A percentile compares a stretch with the other conserved stretches of the same genome.
Conservation (phyloP, 495 filamentous ascomycete genomes). For the Hypoxylon fuscum region DNA sequence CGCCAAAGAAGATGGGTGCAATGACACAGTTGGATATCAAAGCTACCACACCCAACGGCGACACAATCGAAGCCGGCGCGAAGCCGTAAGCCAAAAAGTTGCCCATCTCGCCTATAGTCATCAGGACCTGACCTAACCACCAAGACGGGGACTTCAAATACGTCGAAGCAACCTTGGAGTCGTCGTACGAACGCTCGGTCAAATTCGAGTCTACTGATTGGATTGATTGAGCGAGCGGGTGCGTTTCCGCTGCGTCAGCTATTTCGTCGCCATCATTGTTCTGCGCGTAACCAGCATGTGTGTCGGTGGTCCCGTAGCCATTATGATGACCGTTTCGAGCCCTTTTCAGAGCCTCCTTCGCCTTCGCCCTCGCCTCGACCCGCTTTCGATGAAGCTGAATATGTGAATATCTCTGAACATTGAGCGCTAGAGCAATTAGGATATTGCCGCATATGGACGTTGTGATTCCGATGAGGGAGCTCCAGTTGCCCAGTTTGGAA, state of each 20-base stretch:
- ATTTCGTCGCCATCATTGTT: constrained; percentile 47
- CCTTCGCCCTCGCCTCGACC: constrained; percentile 56
- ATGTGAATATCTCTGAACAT: constrained; percentile 96
- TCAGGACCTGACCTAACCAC: constrained; percentile 92
- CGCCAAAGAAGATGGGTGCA: constrained; percentile 90
- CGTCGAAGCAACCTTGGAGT: constrained; percentile 49
- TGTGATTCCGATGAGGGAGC: constrained; percentile 90
- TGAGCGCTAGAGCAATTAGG: constrained; percentile 92
- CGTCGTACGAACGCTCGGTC: constrained; percentile 45
- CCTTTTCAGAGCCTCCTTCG: constrained; percentile 55
- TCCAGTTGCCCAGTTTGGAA: constrained; percentile 75
- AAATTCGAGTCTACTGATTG: constrained; percentile 53
- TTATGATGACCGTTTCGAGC: constrained; percentile 46
- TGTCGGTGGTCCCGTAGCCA: constrained; percentile 35
- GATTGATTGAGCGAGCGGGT: constrained; percentile 59
- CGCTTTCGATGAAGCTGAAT: constrained; percentile 69
- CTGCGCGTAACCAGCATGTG: constrained; percentile 24
- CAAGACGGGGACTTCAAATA: constrained; percentile 93
- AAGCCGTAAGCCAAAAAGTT: constrained; percentile 99
- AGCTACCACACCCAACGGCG: constrained; percentile 92
- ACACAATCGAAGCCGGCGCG: constrained; percentile 98
- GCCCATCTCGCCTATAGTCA: constrained; percentile 91
- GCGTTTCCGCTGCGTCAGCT: constrained; percentile 50
- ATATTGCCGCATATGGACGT: constrained; percentile 92
- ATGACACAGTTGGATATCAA: constrained; percentile 96